phyloP scores from a whole-genome alignment of 768 basidiomycete species.

The Nidula microcarpa region DNA sequence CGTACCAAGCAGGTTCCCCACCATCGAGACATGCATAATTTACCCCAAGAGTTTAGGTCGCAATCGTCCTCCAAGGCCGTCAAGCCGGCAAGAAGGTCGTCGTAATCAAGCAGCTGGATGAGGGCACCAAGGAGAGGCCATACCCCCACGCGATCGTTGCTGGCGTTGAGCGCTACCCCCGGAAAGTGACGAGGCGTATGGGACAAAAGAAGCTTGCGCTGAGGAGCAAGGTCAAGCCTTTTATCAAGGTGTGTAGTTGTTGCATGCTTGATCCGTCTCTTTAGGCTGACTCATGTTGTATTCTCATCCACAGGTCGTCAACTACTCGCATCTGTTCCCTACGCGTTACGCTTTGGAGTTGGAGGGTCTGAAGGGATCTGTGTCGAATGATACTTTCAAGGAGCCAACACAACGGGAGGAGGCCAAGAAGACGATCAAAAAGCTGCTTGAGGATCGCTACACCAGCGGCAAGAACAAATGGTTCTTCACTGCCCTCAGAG shows the following conservation, averaged over 20 bases:
- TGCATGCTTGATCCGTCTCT: neutral
- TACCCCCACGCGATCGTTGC: slow-evolving; percentile 99
- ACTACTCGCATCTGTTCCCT: slow-evolving; percentile 99
- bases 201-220: slow-evolving; percentile 57
- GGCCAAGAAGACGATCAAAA: slow-evolving; percentile 95
- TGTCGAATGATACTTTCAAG: slow-evolving; percentile 90
- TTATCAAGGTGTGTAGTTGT: slow-evolving; percentile 80
- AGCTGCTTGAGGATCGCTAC: slow-evolving; percentile 95
- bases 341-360: slow-evolving; percentile 98
- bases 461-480: slow-evolving; percentile 93
- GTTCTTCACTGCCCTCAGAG: slow-evolving; percentile 90
- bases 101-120: slow-evolving; percentile 96
- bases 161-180: slow-evolving; percentile 96
- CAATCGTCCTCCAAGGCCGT: slow-evolving; percentile 97
- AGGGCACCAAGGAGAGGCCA: slow-evolving; percentile 92
- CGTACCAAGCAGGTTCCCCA: neutral
- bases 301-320: slow-evolving; percentile 59
- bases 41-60: slow-evolving; percentile 50
- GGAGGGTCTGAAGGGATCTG: slow-evolving; percentile 87
- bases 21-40: neutral
- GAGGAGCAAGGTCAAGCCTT: slow-evolving; percentile 98
- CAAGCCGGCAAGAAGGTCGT: slow-evolving; percentile 99
- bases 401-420: slow-evolving; percentile 94
- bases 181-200: slow-evolving; percentile 95
- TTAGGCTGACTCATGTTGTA: neutral